phyloP scores from a whole-genome alignment of 768 basidiomycete genomes.

The Lentinus tigrinus region DNA sequence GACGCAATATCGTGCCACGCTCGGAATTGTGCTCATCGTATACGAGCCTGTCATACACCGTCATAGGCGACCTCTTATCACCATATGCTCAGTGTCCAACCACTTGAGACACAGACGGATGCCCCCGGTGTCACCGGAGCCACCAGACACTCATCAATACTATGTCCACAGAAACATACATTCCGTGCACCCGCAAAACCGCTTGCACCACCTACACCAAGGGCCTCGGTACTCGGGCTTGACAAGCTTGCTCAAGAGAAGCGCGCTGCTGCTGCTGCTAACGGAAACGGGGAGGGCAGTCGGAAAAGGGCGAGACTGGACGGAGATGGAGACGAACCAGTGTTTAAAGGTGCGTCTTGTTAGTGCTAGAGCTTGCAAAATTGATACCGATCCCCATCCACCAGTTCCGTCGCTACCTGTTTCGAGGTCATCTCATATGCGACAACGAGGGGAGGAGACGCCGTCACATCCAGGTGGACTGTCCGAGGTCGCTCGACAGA shows the following conservation, averaged over 20 bases:
- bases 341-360: slow-evolving; percentile 77
- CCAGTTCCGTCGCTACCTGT: slow-evolving; percentile 79
- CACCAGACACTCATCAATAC: slow-evolving; percentile 5
- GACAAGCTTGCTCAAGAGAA: slow-evolving; percentile 90
- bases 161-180: slow-evolving; percentile 59
- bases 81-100: too few relatives aligned
- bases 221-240: slow-evolving; percentile 80
- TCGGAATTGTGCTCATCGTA: too few relatives aligned
- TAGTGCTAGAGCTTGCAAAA: not conserved
- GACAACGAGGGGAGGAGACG: slow-evolving; percentile 85
- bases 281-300: slow-evolving; percentile 46
- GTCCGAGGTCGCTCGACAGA: slow-evolving; percentile 66
- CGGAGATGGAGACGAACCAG: slow-evolving; percentile 53
- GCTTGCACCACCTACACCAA: slow-evolving; percentile 73
- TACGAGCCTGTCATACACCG: too few relatives aligned
- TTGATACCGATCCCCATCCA: not conserved
- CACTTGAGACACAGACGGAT: too few relatives aligned
- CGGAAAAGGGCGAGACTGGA: slow-evolving; percentile 66
- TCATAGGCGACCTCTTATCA: too few relatives aligned
- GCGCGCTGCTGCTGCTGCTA: slow-evolving; percentile 53
- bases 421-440: slow-evolving; percentile 50
- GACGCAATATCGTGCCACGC: too few relatives aligned
- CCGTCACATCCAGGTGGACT: slow-evolving; percentile 92
- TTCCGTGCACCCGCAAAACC: slow-evolving; percentile 77
- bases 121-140: too few relatives aligned